phyloP scores from a whole-genome alignment of 2,329 filamentous ascomycete species.

The Venturia effusa region DNA sequence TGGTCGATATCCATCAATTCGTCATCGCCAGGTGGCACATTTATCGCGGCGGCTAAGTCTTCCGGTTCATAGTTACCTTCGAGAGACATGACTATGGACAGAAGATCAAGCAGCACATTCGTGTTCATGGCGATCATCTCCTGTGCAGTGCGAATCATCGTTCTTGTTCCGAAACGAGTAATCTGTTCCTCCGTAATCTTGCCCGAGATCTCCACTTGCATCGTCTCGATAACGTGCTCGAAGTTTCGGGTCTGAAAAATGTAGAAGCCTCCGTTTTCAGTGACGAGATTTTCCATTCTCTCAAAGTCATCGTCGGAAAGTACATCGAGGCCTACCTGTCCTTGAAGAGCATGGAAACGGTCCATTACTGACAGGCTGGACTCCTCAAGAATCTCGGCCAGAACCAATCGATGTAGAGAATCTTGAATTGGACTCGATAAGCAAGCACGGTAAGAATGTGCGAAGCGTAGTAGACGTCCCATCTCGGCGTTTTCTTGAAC shows the following conservation, averaged over 20 bases:
- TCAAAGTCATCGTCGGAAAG: conserved; percentile 62
- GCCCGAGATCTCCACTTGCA: conserved; percentile 21
- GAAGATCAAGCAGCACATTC: conserved; percentile 67
- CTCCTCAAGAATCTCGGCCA: conserved; percentile 5
- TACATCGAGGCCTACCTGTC: background rate
- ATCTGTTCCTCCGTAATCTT: conserved; percentile 37
- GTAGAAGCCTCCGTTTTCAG: conserved; percentile 49
- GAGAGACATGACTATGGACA: conserved; percentile 77
- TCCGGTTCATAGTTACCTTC: conserved; percentile 69
- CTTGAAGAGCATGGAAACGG: conserved; percentile 10
- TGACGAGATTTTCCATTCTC: conserved; percentile 57
- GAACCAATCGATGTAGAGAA: background rate
- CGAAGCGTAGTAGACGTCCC: background rate
- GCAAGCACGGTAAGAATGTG: background rate
- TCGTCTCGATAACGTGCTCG: conserved; percentile 19
- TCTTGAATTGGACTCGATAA: background rate
- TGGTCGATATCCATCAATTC: conserved; percentile 4
- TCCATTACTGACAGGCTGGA: conserved; percentile 1
- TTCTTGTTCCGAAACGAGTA: conserved; percentile 65
- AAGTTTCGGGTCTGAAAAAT: conserved; percentile 40
- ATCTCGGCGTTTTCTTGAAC: conserved; percentile 9
- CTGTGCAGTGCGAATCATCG: conserved; percentile 66
- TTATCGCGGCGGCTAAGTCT: conserved; percentile 41
- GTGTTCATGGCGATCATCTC: conserved; percentile 66
- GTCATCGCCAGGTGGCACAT: background rate